Evolutionary conservation across 164 flowering plant genomes (phyloP), one percentile per base, ranked within the genome.

Genomic region (Stephania japonica): DNA sequence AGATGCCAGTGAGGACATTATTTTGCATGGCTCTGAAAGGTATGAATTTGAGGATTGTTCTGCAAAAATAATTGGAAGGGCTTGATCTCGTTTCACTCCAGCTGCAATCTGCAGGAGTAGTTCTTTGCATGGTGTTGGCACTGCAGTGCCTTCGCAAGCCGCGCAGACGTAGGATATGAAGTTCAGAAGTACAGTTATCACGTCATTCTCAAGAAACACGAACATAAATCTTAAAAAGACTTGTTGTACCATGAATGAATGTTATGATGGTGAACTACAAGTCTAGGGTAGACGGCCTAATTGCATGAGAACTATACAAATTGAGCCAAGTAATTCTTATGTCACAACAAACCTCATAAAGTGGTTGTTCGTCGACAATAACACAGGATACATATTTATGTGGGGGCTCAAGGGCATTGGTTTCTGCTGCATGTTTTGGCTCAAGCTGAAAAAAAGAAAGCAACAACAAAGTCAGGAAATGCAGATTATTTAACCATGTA

Each of bases 331-430:
- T 44, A 44, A 8, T 44, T 44, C 14, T n/a, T n/a, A 8, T 44
- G 50, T 44, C 32, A 32, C 38, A 32, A 32, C 90, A 68, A 42
- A 91, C 99, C 79, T 90, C 92, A 73, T 87, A 85, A 43, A 95
- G 86, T 69, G 99, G 97, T 43, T 83, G 78, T 59, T 94, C 93
- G 78, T 91, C 78, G 44, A 93, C 97, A 70, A 84, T 84, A 19
- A 95, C 96, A 98, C 98, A 95, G 4, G 99, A 98, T 53, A 93
- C 97, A 72, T 88, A 95, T 53, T 42, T 62, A 75, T 93, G 98
- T 77, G 97, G 93, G 76, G 99, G 99, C 69, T 81, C 67, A 63
- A 95, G 97, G 19, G 84, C 75, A 73, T 75, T 73, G 12, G 98
- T 95, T 67, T 87, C 87, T 7, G 80, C 86, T 68, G 92, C 98